phyloP scores from a whole-genome alignment of 148 eudicot genomes.

The Rhododendron ferrugineum region DNA sequence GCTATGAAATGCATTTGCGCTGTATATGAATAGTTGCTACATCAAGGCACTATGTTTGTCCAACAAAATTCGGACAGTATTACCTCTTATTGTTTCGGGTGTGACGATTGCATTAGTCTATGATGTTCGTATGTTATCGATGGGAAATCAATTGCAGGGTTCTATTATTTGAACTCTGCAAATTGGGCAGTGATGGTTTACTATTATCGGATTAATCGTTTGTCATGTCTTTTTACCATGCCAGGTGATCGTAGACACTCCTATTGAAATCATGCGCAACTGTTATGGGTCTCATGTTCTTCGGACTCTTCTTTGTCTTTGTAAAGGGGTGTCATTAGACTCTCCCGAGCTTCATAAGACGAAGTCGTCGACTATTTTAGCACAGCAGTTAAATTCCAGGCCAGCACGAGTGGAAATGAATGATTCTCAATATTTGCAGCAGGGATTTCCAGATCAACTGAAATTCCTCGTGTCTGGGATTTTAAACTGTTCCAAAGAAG shows the following conservation, averaged over 20 bases:
- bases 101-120: not conserved
- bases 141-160: not conserved
- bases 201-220: not conserved
- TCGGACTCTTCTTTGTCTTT: slow-evolving; percentile 83
- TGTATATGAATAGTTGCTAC: not conserved
- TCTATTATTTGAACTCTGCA: not conserved
- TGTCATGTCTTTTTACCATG: slow-evolving; percentile 11
- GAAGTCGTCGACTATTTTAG: slow-evolving; percentile 55
- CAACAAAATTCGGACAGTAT: not conserved
- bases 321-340: slow-evolving; percentile 75
- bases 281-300: slow-evolving; percentile 95
- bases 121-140: not conserved
- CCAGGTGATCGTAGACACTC: slow-evolving; percentile 62
- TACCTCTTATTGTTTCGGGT: not conserved
- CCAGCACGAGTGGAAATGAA: slow-evolving; percentile 26
- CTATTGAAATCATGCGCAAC: slow-evolving; percentile 70
- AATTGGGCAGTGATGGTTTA: not conserved
- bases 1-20: not conserved
- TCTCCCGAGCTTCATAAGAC: slow-evolving; percentile 59
- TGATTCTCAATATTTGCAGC: slow-evolving; percentile 30
- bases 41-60: not conserved
- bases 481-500: slow-evolving; percentile 43
- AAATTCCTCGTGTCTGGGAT: slow-evolving; percentile 60
- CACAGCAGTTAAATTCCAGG: slow-evolving; percentile 59
- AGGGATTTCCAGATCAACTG: slow-evolving; percentile 69